Conservation (phyloP, 139 green algal species). For the Asterochloris sp. region DNA sequence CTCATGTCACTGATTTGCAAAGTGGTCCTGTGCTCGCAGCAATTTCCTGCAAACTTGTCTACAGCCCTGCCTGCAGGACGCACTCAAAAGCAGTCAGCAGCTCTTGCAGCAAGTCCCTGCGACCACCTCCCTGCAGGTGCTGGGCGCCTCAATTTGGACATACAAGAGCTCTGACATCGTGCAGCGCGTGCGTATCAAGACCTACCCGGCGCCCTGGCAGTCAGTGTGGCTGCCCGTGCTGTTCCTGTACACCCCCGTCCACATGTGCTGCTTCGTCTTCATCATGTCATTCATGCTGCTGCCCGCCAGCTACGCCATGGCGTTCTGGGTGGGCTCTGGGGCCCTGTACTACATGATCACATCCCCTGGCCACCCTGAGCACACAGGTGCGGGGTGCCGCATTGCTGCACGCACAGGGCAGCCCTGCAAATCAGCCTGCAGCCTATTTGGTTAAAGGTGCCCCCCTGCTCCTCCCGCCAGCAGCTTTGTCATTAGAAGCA, state of each 20-base stretch:
- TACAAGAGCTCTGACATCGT: constrained; percentile 12
- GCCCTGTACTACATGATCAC: constrained; percentile 67
- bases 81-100: too few relatives aligned
- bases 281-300: constrained; percentile 33
- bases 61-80: too few relatives aligned
- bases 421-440: too few relatives aligned
- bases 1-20: too few relatives aligned
- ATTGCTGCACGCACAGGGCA: background rate
- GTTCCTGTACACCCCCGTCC: constrained; percentile 26
- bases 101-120: too few relatives aligned
- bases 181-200: constrained; percentile 12
- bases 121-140: constrained; percentile 6
- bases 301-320: constrained; percentile 22
- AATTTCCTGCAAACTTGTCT: too few relatives aligned
- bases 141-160: constrained; percentile 22
- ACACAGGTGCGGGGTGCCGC: constrained; percentile 52
- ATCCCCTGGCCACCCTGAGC: constrained; percentile 43
- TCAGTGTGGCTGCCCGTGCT: constrained; percentile 30
- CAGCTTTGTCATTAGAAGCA: too few relatives aligned
- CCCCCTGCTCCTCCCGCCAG: too few relatives aligned
- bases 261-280: constrained; percentile 22
- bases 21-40: too few relatives aligned
- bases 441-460: too few relatives aligned
- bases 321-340: constrained; percentile 43
- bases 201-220: background rate